Conservation (phyloP, 116 monocot species). For the Thalassia testudinum region DNA sequence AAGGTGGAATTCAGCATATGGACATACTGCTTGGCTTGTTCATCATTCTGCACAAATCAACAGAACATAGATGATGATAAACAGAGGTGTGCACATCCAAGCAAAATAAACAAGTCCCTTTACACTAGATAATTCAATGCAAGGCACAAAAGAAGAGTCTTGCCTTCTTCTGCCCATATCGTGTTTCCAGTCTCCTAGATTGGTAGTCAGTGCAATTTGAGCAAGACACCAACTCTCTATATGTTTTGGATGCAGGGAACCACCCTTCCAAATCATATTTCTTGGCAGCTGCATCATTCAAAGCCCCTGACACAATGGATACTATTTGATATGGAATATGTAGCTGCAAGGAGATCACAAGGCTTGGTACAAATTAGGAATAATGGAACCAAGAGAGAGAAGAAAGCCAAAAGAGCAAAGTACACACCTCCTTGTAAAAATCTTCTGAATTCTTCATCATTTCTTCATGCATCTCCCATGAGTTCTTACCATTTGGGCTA, state of each 20-base stretch:
- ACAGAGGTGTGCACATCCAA: not conserved
- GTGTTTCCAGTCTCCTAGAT: constrained; percentile 56
- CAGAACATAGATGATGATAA: not conserved
- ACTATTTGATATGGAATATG: constrained; percentile 82
- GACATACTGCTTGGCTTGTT: constrained; percentile 81
- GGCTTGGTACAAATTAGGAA: not conserved
- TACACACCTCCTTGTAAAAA: constrained; percentile 80
- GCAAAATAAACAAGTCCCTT: not conserved
- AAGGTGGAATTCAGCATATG: constrained; percentile 95
- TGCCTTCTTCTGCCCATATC: constrained; percentile 92
- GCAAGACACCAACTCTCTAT: constrained; percentile 89
- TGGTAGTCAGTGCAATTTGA: constrained; percentile 98
- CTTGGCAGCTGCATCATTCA: constrained; percentile 98
- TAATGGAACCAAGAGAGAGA: no score
- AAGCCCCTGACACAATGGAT: constrained; percentile 86
- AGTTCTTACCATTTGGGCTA: constrained; percentile 65
- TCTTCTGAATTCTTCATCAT: constrained; percentile 93
- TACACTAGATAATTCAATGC: no score
- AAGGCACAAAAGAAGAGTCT: not conserved
- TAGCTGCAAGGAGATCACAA: constrained; percentile 49
- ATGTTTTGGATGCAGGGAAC: constrained; percentile 93
- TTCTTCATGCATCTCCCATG: constrained; percentile 95
- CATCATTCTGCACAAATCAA: constrained; percentile 63
- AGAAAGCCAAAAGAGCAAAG: not conserved
- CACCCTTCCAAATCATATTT: constrained; percentile 95